These are phyloP conservation scores for Collybia sp. DNA, from an alignment of 768 basidiomycete genomes.

Conservation along the genomic window DNA sequence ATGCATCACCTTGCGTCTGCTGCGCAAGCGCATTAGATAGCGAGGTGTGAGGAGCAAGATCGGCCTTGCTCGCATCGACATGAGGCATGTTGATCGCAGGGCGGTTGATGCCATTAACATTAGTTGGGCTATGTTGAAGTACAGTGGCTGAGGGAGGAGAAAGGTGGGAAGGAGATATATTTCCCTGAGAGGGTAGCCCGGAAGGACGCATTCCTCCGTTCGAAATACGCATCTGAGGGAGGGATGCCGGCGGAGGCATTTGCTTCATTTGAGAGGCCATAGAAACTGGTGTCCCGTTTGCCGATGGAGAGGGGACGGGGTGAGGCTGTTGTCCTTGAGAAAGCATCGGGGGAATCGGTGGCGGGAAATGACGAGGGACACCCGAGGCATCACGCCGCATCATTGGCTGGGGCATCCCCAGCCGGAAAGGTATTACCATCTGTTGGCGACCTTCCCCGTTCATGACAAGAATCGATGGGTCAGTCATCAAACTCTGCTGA, in stretches of 20 bases:
- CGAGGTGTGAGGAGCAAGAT: slow-evolving; percentile 20
- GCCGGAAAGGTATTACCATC: slow-evolving; percentile 43
- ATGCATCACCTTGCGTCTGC: slow-evolving; percentile 15
- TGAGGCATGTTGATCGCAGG: slow-evolving; percentile 44
- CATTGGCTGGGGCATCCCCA: slow-evolving; percentile 31
- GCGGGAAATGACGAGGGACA: slow-evolving; percentile 19
- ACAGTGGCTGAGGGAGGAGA: slow-evolving; percentile 23
- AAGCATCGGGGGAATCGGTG: slow-evolving; percentile 10
- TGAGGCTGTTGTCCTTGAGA: slow-evolving; percentile 4
- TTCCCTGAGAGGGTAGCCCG: slow-evolving; percentile 16
- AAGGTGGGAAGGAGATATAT: slow-evolving; percentile 12
- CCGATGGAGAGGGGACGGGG: slow-evolving; percentile 7
- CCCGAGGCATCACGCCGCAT: slow-evolving; percentile 28
- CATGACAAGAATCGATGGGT: slow-evolving; percentile 40
- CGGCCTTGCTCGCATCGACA: slow-evolving; percentile 34
- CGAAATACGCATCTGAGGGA: slow-evolving; percentile 59
- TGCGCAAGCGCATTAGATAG: slow-evolving; percentile 26
- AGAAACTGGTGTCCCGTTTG: slow-evolving; percentile 50
- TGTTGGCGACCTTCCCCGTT: slow-evolving; percentile 47
- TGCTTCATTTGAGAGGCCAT: slow-evolving; percentile 59
- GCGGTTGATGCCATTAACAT: slow-evolving; percentile 32
- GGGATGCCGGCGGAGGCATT: slow-evolving; percentile 48
- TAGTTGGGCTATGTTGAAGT: slow-evolving; percentile 32
- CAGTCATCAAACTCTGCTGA: slow-evolving; percentile 43
- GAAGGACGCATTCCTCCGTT: slow-evolving; percentile 53